phyloP scores from a whole-genome alignment of 495 filamentous ascomycete genomes.

The Parachaetomium inaequale region DNA sequence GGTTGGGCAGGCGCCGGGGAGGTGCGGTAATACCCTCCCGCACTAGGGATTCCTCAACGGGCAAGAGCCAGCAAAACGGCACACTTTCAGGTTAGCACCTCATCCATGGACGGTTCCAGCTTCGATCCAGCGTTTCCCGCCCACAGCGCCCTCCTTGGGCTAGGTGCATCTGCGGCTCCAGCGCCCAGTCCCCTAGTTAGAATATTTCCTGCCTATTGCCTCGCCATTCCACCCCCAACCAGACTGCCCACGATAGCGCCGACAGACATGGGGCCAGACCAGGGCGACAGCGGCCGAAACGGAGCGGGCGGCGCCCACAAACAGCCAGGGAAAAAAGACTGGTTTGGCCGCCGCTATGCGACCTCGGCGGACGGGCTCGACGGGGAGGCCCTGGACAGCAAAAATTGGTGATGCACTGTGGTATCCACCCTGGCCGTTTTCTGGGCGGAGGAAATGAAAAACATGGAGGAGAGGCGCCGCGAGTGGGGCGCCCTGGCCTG shows the following conservation, averaged over 20 bases:
- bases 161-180: not conserved
- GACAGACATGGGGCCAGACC: not conserved
- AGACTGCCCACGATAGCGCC: not conserved
- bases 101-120: not conserved
- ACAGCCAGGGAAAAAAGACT: not conserved
- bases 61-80: slow-evolving; percentile 8
- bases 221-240: slow-evolving; percentile 11
- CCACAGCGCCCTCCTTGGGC: not conserved
- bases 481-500: slow-evolving; percentile 4
- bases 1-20: not conserved
- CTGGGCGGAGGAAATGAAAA: slow-evolving; percentile 5
- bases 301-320: not conserved
- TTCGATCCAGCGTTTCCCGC: not conserved
- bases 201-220: slow-evolving; percentile 12
- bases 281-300: not conserved
- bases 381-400: not conserved
- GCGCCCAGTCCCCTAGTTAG: slow-evolving; percentile 1
- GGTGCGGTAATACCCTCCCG: not conserved
- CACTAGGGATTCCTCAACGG: not conserved
- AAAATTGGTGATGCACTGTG: not conserved
- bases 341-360: not conserved
- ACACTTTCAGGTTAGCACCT: too few species aligned
- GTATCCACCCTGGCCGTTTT: not conserved
- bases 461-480: not conserved
- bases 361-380: not conserved